Conservation (phyloP, 768 basidiomycete species). For the Termitomyces sp. region DNA sequence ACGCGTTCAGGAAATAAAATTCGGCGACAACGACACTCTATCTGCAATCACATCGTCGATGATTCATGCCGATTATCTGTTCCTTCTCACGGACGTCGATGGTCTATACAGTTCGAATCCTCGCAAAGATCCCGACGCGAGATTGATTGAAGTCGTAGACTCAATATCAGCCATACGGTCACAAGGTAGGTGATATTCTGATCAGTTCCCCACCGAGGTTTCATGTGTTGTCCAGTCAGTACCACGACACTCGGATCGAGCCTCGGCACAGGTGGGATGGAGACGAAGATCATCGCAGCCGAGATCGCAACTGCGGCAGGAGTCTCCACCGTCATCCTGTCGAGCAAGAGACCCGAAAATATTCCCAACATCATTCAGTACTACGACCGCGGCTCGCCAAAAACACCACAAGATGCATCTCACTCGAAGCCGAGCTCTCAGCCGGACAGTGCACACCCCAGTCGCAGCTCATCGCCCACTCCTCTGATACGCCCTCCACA, state of each 20-base stretch:
- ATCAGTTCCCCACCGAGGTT: background rate
- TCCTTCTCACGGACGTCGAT: slow-evolving; percentile 95
- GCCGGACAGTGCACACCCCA: slow-evolving; percentile 14
- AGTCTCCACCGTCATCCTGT: slow-evolving; percentile 87
- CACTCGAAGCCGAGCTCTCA: slow-evolving; percentile 5
- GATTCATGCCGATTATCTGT: slow-evolving; percentile 97
- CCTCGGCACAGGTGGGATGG: slow-evolving; percentile 98
- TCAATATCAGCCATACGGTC: slow-evolving; percentile 80
- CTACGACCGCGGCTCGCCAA: slow-evolving; percentile 44
- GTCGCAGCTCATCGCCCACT: slow-evolving; percentile 21
- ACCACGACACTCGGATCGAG: slow-evolving; percentile 90
- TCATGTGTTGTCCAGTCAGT: slow-evolving; percentile 58
- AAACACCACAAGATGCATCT: slow-evolving; percentile 31
- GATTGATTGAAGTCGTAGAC: slow-evolving; percentile 27
- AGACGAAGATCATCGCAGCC: slow-evolving; percentile 97
- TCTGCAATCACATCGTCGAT: slow-evolving; percentile 97
- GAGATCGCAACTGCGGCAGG: slow-evolving; percentile 97
- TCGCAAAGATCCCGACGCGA: slow-evolving; percentile 65
- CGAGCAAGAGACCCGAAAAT: slow-evolving; percentile 73
- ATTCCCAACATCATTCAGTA: slow-evolving; percentile 84
- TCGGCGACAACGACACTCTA: slow-evolving; percentile 97
- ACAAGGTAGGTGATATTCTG: slow-evolving; percentile 58
- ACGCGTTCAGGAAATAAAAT: slow-evolving; percentile 93
- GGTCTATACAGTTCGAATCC: slow-evolving; percentile 96
- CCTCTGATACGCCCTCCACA: slow-evolving; percentile 65